Percentiles rank a stretch among this genome's conserved stretches.
phyloP scores from a whole-genome alignment of 352 stramenopile species.

The Phytophthora ohioensis region DNA sequence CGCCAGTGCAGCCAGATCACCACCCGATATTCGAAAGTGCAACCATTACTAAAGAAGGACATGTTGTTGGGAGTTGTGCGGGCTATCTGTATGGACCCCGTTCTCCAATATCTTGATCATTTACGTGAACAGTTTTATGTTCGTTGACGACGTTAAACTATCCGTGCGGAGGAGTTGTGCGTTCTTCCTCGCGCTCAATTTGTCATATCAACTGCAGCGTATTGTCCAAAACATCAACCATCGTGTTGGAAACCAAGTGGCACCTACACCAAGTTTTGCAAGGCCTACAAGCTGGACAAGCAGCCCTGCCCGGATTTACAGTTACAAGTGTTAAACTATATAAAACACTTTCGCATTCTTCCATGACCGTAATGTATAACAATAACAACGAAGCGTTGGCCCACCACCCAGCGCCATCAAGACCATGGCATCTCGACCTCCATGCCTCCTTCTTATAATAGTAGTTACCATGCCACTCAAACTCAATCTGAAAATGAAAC shows the following conservation, averaged over 20 bases:
- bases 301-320: background rate
- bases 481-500: no score
- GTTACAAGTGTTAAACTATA: background rate
- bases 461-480: no score
- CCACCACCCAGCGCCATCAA: no score
- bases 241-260: background rate
- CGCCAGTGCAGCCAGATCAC: no score
- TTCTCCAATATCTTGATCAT: background rate
- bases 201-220: background rate
- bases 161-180: conserved; percentile 9
- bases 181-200: conserved; percentile 2
- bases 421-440: no score
- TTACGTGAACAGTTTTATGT: conserved; percentile 16
- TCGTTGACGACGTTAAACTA: conserved; percentile 9
- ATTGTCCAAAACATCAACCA: background rate
- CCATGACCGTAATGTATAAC: no score
- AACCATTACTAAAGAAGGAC: no score
- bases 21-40: no score
- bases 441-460: no score
- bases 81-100: no score
- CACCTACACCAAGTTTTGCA: background rate
- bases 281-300: background rate
- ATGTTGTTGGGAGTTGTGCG: no score
- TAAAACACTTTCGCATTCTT: background rate
- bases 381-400: no score